Conservation (phyloP, 805 yeast genomes). For the Metschnikowia kofuensis region DNA sequence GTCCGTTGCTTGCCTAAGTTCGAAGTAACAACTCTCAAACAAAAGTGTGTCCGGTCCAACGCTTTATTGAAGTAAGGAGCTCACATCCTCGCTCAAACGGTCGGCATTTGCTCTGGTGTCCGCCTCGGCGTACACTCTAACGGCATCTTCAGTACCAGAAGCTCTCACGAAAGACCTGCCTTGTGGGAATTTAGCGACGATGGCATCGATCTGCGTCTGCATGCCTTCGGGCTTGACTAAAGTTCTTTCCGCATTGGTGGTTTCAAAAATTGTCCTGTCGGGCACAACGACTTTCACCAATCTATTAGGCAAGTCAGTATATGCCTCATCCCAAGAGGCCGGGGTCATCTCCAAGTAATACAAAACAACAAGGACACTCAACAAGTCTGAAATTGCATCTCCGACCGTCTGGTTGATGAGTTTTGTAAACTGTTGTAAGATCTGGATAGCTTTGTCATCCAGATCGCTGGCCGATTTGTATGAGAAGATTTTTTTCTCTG, state of each 20-base stretch:
- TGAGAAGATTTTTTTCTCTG: slow-evolving; percentile 34
- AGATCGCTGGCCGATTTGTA: slow-evolving; percentile 34
- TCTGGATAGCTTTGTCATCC: slow-evolving; percentile 48
- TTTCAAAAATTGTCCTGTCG: slow-evolving; percentile 74
- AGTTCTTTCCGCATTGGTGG: slow-evolving; percentile 88
- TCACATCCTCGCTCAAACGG: slow-evolving; percentile 27
- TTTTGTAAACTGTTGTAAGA: slow-evolving; percentile 59
- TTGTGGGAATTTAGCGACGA: slow-evolving; percentile 49
- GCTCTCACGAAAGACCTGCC: slow-evolving; percentile 96
- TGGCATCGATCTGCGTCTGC: slow-evolving; percentile 66
- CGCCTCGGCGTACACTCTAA: slow-evolving; percentile 93
- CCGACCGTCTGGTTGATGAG: slow-evolving; percentile 97
- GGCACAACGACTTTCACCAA: slow-evolving; percentile 78
- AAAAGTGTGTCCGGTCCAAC: no score
- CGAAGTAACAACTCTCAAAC: neutral
- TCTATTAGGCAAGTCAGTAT: slow-evolving; percentile 83
- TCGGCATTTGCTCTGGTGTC: slow-evolving; percentile 34
- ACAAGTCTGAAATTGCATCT: slow-evolving; percentile 91
- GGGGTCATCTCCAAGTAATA: slow-evolving; percentile 58
- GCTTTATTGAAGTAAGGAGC: slow-evolving; percentile 21
- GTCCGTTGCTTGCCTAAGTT: neutral
- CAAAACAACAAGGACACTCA: slow-evolving; percentile 69
- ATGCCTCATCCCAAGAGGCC: slow-evolving; percentile 68
- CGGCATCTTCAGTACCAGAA: slow-evolving; percentile 97
- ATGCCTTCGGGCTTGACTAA: slow-evolving; percentile 74